Conservation (phyloP, 1,284 basidiomycete species). For the Boletus hoseneyae region DNA sequence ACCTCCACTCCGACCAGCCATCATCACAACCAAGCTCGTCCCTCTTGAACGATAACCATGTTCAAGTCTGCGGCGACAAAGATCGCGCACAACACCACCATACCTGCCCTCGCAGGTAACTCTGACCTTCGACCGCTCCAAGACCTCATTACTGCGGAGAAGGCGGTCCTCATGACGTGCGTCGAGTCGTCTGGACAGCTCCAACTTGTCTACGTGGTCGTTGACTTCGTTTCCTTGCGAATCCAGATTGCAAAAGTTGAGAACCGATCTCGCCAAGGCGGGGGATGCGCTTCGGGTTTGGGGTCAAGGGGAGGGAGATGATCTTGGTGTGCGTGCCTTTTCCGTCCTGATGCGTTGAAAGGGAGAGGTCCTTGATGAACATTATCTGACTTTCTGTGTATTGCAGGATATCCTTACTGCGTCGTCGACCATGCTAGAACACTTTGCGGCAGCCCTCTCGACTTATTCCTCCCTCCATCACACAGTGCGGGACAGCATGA, state of each 20-base stretch:
- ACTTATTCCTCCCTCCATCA: constrained; percentile 76
- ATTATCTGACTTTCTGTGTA: background rate
- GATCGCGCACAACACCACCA: constrained; percentile 81
- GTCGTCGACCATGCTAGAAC: constrained; percentile 66
- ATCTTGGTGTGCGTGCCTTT: constrained; percentile 78
- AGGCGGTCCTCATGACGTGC: constrained; percentile 73
- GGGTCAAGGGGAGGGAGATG: constrained; percentile 85
- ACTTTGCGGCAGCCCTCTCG: constrained; percentile 68
- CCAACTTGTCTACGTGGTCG: background rate
- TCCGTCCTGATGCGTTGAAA: constrained; percentile 32
- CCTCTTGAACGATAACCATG: constrained; percentile 41
- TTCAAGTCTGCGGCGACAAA: constrained; percentile 72
- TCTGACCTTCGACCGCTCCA: constrained; percentile 81
- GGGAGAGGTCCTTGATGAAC: background rate
- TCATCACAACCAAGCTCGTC: background rate
- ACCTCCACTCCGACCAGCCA: no score
- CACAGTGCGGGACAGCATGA: constrained; percentile 73
- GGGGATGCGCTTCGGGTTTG: constrained; percentile 75
- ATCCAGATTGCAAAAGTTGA: constrained; percentile 61
- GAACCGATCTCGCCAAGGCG: constrained; percentile 65
- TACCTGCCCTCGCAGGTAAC: constrained; percentile 76
- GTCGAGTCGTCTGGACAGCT: constrained; percentile 27
- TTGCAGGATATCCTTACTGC: constrained; percentile 73
- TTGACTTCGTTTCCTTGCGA: background rate
- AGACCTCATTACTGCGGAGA: constrained; percentile 88